Percentiles rank a stretch among this genome's conserved stretches.
Evolutionary conservation across 2,329 filamentous ascomycete species (phyloP).

Genomic region (Calonectria hongkongensis): DNA sequence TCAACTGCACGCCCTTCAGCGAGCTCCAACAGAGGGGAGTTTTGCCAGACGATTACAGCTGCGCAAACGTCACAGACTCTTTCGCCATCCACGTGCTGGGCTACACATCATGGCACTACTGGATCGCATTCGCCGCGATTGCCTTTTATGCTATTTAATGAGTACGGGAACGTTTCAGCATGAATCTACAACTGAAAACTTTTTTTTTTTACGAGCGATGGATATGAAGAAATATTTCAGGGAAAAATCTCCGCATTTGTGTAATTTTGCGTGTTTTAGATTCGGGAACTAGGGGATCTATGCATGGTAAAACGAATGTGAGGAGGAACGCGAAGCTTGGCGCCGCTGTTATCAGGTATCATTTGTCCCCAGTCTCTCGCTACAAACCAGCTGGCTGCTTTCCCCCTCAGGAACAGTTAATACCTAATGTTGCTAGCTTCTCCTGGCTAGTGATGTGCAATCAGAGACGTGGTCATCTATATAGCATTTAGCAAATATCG

Average conservation of each 20-base stretch:
- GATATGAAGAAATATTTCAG: neutral
- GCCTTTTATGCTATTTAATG: slow-evolving; percentile 32
- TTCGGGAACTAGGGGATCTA: neutral
- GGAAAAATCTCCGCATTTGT: neutral
- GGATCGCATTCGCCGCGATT: slow-evolving; percentile 16
- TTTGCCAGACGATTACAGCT: slow-evolving; percentile 35
- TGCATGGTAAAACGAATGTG: neutral
- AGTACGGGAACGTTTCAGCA: neutral
- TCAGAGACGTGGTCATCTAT: too few species aligned
- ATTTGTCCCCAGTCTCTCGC: too few species aligned
- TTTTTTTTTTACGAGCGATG: neutral
- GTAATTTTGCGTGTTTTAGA: neutral
- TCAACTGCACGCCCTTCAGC: slow-evolving; percentile 45
- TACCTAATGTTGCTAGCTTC: too few species aligned
- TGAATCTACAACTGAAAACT: neutral
- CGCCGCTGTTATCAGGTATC: neutral
- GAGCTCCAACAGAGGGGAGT: slow-evolving; percentile 35
- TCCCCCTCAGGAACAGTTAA: too few species aligned
- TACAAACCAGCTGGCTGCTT: too few species aligned
- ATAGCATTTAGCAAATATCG: too few species aligned
- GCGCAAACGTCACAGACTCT: slow-evolving; percentile 28
- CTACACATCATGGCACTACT: slow-evolving; percentile 22
- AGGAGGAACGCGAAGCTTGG: neutral
- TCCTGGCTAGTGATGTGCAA: too few species aligned
- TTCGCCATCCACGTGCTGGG: neutral